Conservation (phyloP, 306 rosid genomes). For the Cyamopsis tetragonoloba region DNA sequence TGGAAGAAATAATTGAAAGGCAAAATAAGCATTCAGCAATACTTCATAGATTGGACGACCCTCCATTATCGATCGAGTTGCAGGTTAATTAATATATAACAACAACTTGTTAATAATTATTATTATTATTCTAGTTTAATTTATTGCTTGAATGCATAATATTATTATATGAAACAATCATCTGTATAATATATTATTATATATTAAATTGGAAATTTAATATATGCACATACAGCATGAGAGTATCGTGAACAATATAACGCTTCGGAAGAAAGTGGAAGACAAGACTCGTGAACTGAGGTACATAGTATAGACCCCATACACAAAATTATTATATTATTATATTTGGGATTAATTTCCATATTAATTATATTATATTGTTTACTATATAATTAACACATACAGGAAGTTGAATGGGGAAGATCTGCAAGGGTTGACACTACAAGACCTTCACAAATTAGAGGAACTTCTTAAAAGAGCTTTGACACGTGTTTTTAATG, state of each 20-base stretch:
- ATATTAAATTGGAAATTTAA: no score
- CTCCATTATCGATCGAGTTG: not conserved
- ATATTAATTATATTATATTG: no score
- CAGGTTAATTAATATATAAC: conserved; percentile 24
- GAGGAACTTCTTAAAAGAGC: conserved; percentile 26
- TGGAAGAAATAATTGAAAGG: conserved; percentile 32
- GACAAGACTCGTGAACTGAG: conserved; percentile 32
- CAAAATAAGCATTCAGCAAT: conserved; percentile 19
- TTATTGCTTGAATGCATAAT: not conserved
- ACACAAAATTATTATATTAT: not conserved
- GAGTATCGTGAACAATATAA: not conserved
- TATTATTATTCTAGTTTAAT: no score
- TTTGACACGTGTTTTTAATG: conserved; percentile 23
- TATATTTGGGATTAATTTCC: no score
- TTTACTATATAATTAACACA: not conserved
- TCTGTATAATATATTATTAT: not conserved
- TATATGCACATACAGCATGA: conserved; percentile 25
- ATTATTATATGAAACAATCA: not conserved
- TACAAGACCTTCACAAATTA: conserved; percentile 32
- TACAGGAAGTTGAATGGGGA: conserved; percentile 37
- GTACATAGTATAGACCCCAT: no score
- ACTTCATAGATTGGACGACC: not conserved
- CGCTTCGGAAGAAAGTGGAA: conserved; percentile 27
- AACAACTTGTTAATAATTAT: not conserved
- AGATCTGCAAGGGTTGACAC: conserved; percentile 30